A percentile compares a stretch with the other conserved stretches of the same genome.
Conservation (phyloP, 2,329 filamentous ascomycete genomes). For the Xylaria sp. region DNA sequence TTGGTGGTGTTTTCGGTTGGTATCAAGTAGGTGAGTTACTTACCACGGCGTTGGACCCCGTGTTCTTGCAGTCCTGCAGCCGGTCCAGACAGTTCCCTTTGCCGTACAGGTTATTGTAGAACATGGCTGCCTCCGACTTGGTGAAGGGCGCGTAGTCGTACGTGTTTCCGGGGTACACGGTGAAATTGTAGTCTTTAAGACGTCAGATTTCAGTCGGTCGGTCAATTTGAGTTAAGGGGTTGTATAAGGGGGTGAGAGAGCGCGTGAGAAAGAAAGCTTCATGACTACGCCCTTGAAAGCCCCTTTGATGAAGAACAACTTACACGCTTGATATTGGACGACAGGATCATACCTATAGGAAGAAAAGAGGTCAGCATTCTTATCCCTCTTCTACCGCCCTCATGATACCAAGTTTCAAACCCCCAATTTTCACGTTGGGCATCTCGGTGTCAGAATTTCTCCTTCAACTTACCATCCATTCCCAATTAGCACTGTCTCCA, state of each 20-base stretch:
- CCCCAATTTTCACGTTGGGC: background rate
- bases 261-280: background rate
- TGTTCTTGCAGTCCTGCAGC: conserved; percentile 64
- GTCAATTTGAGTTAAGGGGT: background rate
- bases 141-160: conserved; percentile 67
- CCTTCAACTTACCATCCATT: conserved; percentile 59
- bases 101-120: conserved; percentile 71
- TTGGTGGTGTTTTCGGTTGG: background rate
- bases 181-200: conserved; percentile 64
- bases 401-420: background rate
- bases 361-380: conserved; percentile 17
- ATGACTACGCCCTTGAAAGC: background rate
- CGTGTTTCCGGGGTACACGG: conserved; percentile 66
- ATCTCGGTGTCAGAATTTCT: background rate
- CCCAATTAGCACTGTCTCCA: conserved; percentile 64
- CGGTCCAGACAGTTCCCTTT: conserved; percentile 69
- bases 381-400: background rate
- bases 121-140: conserved; percentile 58
- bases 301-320: conserved; percentile 3
- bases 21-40: conserved; percentile 13
- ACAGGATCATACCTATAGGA: conserved; percentile 62
- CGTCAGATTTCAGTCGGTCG: conserved; percentile 1
- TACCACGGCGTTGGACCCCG: conserved; percentile 59
- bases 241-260: background rate
- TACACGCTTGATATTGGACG: conserved; percentile 64